Evolutionary conservation across 2,329 filamentous ascomycete genomes (phyloP), one percentile per base, ranked within the genome.

Genomic region (Immersiporthe knoxdaviesiana): DNA sequence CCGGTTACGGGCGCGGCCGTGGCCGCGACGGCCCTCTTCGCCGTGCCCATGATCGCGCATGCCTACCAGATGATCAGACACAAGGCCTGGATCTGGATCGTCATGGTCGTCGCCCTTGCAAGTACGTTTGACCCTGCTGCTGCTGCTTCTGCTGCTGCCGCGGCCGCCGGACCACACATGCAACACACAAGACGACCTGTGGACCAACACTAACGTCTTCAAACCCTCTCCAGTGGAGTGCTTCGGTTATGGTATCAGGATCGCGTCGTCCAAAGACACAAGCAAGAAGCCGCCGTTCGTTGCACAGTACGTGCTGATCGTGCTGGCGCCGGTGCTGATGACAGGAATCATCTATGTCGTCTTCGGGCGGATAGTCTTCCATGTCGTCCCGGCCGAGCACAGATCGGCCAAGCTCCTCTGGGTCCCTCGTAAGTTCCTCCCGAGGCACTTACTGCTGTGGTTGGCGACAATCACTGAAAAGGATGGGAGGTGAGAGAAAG

Each of bases 301-400:
- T 24, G 68, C 78, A 27, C 79, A 81, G 68, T 80, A 80, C 66
- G 74, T 76, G n/a, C 72, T 80, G 30, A 75, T 80, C 24, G 77
- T 81, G 47, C 75, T 81, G 32, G 77, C 79, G 0, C 79, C 80
- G 1, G 77, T 81, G 3, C 73, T 81, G 32, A 81, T 81, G 78
- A 79, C 79, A 30, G 79, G 78, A 4, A 77, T 76, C 58, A 77
- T 79, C 67, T 82, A 82, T 66, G 75, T 81, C 63, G 72, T 78
- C 32, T 81, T 81, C 69, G 77, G 79, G 44, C 79, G 80, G 35
- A 79, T 81, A 63, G 74, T 81, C 24, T 80, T 79, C 68, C 75
- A 78, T 39, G 74, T 80, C n/a, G 76, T 82, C 2, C 80, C 79
- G 0, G 66, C 73, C 4, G 73, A 77, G 41, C 67, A 73, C 41